Percentiles rank a stretch among this genome's conserved stretches.
phyloP scores from a whole-genome alignment of 2,329 filamentous ascomycete genomes.

The Fusarium devonianum region DNA sequence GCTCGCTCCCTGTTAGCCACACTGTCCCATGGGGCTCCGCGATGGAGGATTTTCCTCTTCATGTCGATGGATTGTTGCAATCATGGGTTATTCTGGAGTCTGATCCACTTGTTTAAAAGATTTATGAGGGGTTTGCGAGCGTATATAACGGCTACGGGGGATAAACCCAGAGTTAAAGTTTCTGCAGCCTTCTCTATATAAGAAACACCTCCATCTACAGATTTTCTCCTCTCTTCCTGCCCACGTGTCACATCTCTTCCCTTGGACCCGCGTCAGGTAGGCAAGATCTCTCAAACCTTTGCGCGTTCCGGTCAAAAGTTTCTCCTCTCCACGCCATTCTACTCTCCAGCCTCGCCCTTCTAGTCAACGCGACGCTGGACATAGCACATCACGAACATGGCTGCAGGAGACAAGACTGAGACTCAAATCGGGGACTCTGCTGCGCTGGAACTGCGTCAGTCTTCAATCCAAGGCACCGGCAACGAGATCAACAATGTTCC shows the following conservation, averaged over 20 bases:
- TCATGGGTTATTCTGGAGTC: background rate
- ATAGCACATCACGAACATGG: conserved; percentile 5
- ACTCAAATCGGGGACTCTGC: conserved; percentile 20
- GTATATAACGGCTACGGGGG: conserved; percentile 20
- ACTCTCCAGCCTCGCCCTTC: background rate
- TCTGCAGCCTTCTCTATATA: too few relatives aligned
- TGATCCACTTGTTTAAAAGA: background rate
- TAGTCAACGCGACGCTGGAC: too few relatives aligned
- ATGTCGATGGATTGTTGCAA: background rate
- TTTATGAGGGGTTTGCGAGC: conserved; percentile 26
- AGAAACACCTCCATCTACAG: too few relatives aligned
- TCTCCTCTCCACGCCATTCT: background rate
- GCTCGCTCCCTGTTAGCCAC: background rate
- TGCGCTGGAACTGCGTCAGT: conserved; percentile 6
- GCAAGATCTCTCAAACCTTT: background rate
- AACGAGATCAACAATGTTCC: conserved; percentile 21
- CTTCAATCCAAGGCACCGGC: conserved; percentile 15
- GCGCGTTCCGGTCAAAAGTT: background rate
- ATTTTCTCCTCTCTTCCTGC: too few relatives aligned
- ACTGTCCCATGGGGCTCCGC: conserved; percentile 32
- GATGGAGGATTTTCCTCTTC: conserved; percentile 7
- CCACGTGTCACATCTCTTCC: background rate
- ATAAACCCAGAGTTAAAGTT: background rate
- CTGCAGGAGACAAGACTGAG: conserved; percentile 20
- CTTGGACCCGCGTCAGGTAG: background rate